These are phyloP conservation scores for Colletotrichum lupini DNA, from an alignment of 2,329 filamentous ascomycete species.

Conservation along the genomic window DNA sequence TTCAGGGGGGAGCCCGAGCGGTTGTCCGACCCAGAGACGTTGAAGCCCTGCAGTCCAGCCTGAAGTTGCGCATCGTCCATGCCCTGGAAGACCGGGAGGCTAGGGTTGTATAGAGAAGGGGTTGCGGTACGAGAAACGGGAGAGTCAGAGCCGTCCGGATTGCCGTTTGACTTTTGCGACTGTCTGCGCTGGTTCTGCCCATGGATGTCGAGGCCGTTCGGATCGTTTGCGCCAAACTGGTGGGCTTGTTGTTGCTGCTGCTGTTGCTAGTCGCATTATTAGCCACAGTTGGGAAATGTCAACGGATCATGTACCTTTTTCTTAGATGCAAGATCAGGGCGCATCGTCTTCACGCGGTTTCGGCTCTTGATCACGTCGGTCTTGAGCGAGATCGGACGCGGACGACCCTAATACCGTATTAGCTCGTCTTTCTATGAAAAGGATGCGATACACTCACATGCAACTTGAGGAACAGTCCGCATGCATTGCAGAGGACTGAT, in stretches of 20 bases:
- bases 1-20: conserved; percentile 61
- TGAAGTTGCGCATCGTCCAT: conserved; percentile 80
- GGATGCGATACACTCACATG: conserved; percentile 62
- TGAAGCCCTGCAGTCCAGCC: conserved; percentile 60
- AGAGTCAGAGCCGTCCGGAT: conserved; percentile 80
- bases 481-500: conserved; percentile 97
- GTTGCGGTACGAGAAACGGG: conserved; percentile 84
- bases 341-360: conserved; percentile 92
- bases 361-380: conserved; percentile 99
- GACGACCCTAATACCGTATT: conserved; percentile 56
- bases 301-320: conserved; percentile 74
- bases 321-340: conserved; percentile 81
- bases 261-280: conserved; percentile 30
- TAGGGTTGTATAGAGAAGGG: conserved; percentile 78
- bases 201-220: conserved; percentile 70
- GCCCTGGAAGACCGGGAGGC: conserved; percentile 83
- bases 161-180: conserved; percentile 79
- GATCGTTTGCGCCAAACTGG: conserved; percentile 50
- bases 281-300: not conserved
- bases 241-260: conserved; percentile 52
- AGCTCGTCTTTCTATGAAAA: not conserved
- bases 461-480: conserved; percentile 95
- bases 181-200: conserved; percentile 68
- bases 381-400: conserved; percentile 95
- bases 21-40: conserved; percentile 63